Evolutionary conservation across 257 asterid species (phyloP).

Genomic region (Nyctanthes arbortristis): DNA sequence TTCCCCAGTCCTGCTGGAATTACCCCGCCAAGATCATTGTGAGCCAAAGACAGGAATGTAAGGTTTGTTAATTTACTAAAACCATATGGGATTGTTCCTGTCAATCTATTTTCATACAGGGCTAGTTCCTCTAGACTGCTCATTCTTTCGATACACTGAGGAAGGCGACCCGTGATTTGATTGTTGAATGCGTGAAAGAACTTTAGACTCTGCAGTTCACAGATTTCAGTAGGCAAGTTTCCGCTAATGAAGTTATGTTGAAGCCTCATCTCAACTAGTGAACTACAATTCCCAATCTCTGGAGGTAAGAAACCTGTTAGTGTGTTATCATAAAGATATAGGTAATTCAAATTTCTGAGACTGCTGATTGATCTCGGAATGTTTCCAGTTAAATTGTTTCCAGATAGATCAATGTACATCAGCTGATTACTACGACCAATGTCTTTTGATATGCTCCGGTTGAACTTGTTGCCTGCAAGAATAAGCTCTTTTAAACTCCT

Average conservation of each 20-base stretch:
- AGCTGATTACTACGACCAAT: conserved; percentile 27
- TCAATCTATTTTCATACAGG: conserved; percentile 34
- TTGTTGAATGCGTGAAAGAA: conserved; percentile 28
- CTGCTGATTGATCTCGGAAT: conserved; percentile 41
- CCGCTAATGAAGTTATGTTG: conserved; percentile 37
- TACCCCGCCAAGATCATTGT: conserved; percentile 37
- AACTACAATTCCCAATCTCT: conserved; percentile 40
- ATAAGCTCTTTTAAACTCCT: conserved; percentile 28
- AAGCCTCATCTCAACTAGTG: conserved; percentile 29
- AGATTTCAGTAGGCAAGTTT: conserved; percentile 39
- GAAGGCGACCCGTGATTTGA: conserved; percentile 40
- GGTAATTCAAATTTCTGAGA: conserved; percentile 29
- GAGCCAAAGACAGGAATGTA: conserved; percentile 37
- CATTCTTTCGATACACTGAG: conserved; percentile 41
- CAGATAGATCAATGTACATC: conserved; percentile 34
- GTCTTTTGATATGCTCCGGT: conserved; percentile 39
- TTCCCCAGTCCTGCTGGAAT: conserved; percentile 46
- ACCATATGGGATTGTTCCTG: conserved; percentile 42
- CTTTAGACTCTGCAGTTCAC: conserved; percentile 37
- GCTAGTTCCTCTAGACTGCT: conserved; percentile 33
- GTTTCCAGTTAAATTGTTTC: conserved; percentile 36
- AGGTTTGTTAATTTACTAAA: conserved; percentile 35
- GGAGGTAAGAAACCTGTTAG: conserved; percentile 35
- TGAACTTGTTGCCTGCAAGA: conserved; percentile 36
- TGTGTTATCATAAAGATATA: conserved; percentile 30